Conservation (phyloP, 2,329 filamentous ascomycete genomes). For the Botrytis galanthina region DNA sequence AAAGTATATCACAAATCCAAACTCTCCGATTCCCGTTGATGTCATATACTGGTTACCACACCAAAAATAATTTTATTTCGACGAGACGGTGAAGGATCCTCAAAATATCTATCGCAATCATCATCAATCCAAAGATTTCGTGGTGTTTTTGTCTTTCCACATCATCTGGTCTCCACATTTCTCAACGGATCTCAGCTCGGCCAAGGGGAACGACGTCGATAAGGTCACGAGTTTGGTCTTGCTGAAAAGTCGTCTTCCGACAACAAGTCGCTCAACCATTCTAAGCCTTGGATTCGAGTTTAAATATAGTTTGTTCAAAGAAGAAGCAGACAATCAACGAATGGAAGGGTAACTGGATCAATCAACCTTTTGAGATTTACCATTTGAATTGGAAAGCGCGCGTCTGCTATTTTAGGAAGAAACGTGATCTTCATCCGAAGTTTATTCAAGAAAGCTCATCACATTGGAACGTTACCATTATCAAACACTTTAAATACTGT, state of each 20-base stretch:
- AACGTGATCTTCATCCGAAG: conserved; percentile 4
- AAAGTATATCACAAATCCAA: background rate
- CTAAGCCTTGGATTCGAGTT: background rate
- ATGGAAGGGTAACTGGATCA: conserved; percentile 9
- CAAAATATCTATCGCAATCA: background rate
- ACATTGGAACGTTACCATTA: background rate
- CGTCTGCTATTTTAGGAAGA: background rate
- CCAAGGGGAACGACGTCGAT: conserved; percentile 8
- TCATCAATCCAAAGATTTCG: background rate
- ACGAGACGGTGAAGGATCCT: background rate
- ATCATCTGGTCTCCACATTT: conserved; percentile 15
- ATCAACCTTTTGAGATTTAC: background rate
- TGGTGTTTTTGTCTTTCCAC: background rate
- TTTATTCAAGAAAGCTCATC: background rate
- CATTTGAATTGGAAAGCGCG: conserved; percentile 2
- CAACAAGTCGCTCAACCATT: background rate
- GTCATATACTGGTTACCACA: background rate
- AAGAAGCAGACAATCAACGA: background rate
- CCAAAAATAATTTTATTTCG: background rate
- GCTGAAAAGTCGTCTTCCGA: background rate
- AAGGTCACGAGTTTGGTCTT: conserved; percentile 16
- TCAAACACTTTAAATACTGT: conserved; percentile 13
- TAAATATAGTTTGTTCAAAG: background rate
- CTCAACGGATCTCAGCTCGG: conserved; percentile 2
- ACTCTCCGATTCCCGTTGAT: background rate